Percentiles rank a stretch among this genome's conserved stretches.
phyloP scores from a whole-genome alignment of 73 alveolate genomes.

The Paramecium pentaurelia region DNA sequence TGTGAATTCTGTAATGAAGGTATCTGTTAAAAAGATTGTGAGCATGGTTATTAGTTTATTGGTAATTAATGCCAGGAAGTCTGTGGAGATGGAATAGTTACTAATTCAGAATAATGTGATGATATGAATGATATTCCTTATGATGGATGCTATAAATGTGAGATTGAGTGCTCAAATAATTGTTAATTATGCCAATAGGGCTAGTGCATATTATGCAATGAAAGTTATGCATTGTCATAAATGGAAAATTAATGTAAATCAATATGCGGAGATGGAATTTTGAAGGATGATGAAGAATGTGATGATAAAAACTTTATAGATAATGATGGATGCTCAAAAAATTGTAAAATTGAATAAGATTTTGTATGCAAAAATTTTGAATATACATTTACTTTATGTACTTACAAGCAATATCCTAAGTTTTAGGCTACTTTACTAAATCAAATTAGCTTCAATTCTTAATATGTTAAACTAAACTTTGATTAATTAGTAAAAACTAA shows the following conservation, averaged over 20 bases:
- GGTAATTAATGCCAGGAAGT: neutral
- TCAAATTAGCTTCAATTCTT: neutral
- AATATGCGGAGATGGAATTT: neutral
- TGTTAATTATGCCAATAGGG: neutral
- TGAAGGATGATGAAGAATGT: neutral
- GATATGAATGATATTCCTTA: neutral
- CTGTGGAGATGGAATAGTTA: neutral
- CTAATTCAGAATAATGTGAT: neutral
- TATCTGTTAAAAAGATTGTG: neutral
- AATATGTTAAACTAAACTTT: neutral
- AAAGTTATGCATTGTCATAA: neutral
- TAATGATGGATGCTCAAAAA: neutral
- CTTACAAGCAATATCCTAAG: neutral
- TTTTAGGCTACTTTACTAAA: neutral
- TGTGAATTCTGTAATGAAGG: neutral
- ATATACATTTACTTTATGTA: neutral
- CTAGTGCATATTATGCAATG: neutral
- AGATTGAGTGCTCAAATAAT: neutral
- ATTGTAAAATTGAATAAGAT: neutral
- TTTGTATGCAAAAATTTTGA: neutral
- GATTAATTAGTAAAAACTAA: neutral
- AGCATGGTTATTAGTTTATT: neutral
- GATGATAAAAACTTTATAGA: neutral
- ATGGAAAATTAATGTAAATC: neutral
- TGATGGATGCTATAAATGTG: neutral